A percentile compares a stretch with the other conserved stretches of the same genome.
Evolutionary conservation across 805 yeast genomes (phyloP).

Genomic region (Metschnikowia lachancei): DNA sequence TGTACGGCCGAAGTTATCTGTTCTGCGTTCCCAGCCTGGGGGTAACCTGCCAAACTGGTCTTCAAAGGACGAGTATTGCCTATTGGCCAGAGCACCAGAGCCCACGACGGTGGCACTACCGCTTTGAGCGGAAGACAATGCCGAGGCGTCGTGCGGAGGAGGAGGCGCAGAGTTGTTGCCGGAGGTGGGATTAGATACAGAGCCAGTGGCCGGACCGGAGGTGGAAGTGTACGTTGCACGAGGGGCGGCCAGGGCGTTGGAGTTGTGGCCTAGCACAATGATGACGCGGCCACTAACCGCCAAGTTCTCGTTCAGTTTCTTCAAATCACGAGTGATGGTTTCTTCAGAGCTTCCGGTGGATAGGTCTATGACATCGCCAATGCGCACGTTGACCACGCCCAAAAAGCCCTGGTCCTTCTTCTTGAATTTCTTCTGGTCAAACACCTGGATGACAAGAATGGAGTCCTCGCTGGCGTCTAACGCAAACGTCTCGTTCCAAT

Average conservation of each 20-base stretch:
- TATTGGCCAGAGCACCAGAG: slow-evolving; percentile 26
- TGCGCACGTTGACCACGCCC: slow-evolving; percentile 89
- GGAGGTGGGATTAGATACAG: neutral
- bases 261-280: slow-evolving; percentile 60
- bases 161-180: slow-evolving; percentile 20
- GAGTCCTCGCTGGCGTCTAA: slow-evolving; percentile 78
- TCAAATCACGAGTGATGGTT: slow-evolving; percentile 88
- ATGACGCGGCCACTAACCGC: slow-evolving; percentile 93
- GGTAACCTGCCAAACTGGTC: slow-evolving; percentile 96
- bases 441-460: slow-evolving; percentile 86
- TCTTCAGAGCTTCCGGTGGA: slow-evolving; percentile 56
- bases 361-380: slow-evolving; percentile 84
- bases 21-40: slow-evolving; percentile 98
- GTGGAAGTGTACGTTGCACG: too few relatives aligned
- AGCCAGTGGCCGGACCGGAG: neutral
- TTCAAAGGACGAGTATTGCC: slow-evolving; percentile 90
- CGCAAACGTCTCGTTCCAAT: slow-evolving; percentile 92
- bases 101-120: slow-evolving; percentile 9
- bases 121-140: slow-evolving; percentile 5
- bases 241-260: slow-evolving; percentile 12
- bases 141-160: slow-evolving; percentile 15
- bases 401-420: slow-evolving; percentile 98
- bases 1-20: slow-evolving; percentile 95
- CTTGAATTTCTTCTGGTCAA: slow-evolving; percentile 95
- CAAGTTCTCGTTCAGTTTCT: slow-evolving; percentile 85